Evolutionary conservation across 1,284 basidiomycete species (phyloP).

Genomic region (Sphagnurus paluster): DNA sequence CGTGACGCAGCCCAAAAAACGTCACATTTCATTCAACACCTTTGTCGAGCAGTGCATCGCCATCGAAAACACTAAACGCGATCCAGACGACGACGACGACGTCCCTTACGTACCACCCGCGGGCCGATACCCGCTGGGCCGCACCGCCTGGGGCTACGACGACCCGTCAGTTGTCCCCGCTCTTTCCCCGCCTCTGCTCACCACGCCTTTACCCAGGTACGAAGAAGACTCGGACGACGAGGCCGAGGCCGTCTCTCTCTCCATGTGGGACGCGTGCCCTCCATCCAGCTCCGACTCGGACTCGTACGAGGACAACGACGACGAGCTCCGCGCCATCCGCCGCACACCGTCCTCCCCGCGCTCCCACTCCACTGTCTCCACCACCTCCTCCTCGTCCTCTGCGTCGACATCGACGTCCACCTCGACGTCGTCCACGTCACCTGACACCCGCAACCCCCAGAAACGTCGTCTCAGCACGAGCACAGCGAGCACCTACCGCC

Average conservation of each 20-base stretch:
- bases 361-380: constrained; percentile 38
- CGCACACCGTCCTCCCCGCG: constrained; percentile 26
- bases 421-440: constrained; percentile 17
- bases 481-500: constrained; percentile 25
- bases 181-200: constrained; percentile 1
- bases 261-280: constrained; percentile 31
- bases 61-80: constrained; percentile 68
- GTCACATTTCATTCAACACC: constrained; percentile 97
- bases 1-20: constrained; percentile 38
- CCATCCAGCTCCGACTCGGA: constrained; percentile 33
- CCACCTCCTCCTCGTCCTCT: constrained; percentile 32
- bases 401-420: constrained; percentile 32
- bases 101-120: constrained; percentile 26
- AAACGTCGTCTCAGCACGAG: constrained; percentile 21
- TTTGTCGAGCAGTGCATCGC: constrained; percentile 98
- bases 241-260: constrained; percentile 33
- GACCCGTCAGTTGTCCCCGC: constrained; percentile 57
- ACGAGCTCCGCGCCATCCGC: constrained; percentile 15
- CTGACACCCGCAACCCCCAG: constrained; percentile 11
- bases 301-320: constrained; percentile 53
- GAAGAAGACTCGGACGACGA: constrained; percentile 46
- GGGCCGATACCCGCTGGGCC: constrained; percentile 17
- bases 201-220: constrained; percentile 40
- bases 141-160: constrained; percentile 45
- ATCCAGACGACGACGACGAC: constrained; percentile 41